Evolutionary conservation across 192 early-diverging fungal species (phyloP), one percentile per base, ranked within the genome.

Genomic region (Hyaloraphidium curvatum): DNA sequence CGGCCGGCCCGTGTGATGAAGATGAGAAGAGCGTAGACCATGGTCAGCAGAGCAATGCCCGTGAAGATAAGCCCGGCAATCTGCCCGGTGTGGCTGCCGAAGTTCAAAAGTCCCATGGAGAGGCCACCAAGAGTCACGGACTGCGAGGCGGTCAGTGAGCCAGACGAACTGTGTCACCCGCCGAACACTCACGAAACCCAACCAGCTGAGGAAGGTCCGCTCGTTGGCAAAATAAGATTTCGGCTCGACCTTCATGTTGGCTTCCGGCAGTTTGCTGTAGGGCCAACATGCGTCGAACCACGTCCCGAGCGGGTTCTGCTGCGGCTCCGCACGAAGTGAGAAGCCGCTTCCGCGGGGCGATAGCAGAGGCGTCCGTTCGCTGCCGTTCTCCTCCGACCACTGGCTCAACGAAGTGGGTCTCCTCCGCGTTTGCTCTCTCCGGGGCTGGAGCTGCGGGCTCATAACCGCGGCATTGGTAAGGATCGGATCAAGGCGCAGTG

Each of bases 221-320:
- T 89, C 86, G 55, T 89, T 89, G 35, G 84, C 84, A 65, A 89
- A 83, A 51, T 78, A 87, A 3, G 84, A 79, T 67, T 89, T 89
- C 13, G 86, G 82, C 54, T 89, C 86, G 11, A 87, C 77, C 35
- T 81, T 73, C 17, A 83, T 62, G 4, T n/a, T n/a, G n/a, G n/a
- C n/a, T n/a, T n/a, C n/a, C n/a, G n/a, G n/a, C n/a, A n/a, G n/a
- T n/a, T n/a, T n/a, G n/a, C n/a, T n/a, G n/a, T n/a, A n/a, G n/a
- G n/a, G n/a, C n/a, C n/a, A n/a, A n/a, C n/a, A n/a, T n/a, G n/a
- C n/a, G n/a, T n/a, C n/a, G n/a, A n/a, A n/a, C n/a, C n/a, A n/a
- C n/a, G n/a, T n/a, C n/a, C n/a, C n/a, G n/a, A n/a, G n/a, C n/a
- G n/a, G n/a, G n/a, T n/a, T n/a, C n/a, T n/a, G n/a, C n/a, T n/a